Base-by-base conservation (phyloP, 345 rosid genomes). In the Theobroma cacao region DNA sequence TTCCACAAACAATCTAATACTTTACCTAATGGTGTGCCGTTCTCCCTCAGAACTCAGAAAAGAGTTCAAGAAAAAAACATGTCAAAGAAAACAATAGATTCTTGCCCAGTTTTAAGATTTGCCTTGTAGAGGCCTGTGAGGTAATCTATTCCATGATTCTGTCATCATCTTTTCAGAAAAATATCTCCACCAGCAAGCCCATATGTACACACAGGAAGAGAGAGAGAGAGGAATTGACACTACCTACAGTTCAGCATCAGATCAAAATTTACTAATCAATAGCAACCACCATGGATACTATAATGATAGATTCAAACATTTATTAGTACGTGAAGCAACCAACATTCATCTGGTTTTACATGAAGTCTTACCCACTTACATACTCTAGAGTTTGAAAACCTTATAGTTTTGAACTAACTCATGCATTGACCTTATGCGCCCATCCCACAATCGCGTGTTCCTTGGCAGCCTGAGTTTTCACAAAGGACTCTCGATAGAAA, bases 381-480 rank as follows among this genome's bases (percentile, higher is more conserved):
- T 65, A 26, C 8, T 59, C 69, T 40, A 74, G 13, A 80, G 72
- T 74, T 79, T 77, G 69, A 28, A 69, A 48, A 17, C 71, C 82
- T 79, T 50, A 85, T 55, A 71, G 36, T 50, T 75, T 78, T 20
- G 77, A 71, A 76, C 68, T 43, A 52, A 56, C 79, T 88, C 91
- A 91, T 52, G 91, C 87, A 85, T 94, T 85, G 65, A 96, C 90
- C 91, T 96, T 90, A 0, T 88, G 87, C 30, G 60, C 94, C 99
- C 99, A 94, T n/a, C 99, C 98, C 0, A 94, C 86, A 66, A 97
- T 77, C 81, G 94, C 88, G 66, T 90, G 55, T 82, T 93, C 88
- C 69, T 85, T 80, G 9, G 80, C 83, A 1, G 90, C 76, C 82
- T 86, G 90, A 13, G 99, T 97, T 81, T 94, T 92, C 86, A 75